These are phyloP conservation scores for Mucor circinelloides DNA, from an alignment of 371 early-diverging fungal genomes.

Conservation along the genomic window DNA sequence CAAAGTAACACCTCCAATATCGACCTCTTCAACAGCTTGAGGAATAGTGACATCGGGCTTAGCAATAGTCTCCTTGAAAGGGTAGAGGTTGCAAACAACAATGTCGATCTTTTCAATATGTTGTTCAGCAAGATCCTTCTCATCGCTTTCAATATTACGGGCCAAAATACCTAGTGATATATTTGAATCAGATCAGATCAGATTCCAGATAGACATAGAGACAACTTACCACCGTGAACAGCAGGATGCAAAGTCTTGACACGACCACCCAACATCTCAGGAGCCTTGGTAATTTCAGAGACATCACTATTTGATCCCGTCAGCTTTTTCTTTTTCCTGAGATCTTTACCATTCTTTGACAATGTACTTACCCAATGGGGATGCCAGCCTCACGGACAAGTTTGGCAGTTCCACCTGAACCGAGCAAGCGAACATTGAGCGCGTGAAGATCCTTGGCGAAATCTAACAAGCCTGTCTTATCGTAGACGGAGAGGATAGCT, in stretches of 20 bases:
- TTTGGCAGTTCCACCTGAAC: constrained; percentile 96
- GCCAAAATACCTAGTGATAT: constrained; percentile 81
- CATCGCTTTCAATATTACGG: constrained; percentile 84
- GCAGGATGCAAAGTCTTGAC: constrained; percentile 99
- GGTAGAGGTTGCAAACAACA: constrained; percentile 97
- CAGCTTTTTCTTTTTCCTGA: neutral
- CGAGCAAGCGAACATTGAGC: constrained; percentile 82
- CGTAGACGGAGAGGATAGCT: constrained; percentile 96
- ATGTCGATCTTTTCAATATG: constrained; percentile 91
- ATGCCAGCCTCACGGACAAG: constrained; percentile 87
- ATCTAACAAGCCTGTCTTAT: constrained; percentile 93
- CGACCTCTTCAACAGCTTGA: constrained; percentile 96
- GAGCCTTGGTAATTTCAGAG: constrained; percentile 95
- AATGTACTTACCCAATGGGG: constrained; percentile 73
- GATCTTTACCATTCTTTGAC: neutral
- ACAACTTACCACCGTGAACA: constrained; percentile 86
- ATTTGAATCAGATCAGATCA: neutral
- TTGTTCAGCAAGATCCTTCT: constrained; percentile 85
- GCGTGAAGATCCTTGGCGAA: constrained; percentile 83
- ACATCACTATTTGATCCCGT: constrained; percentile 73
- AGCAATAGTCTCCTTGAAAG: constrained; percentile 94
- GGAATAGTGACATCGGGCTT: constrained; percentile 87
- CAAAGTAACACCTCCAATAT: constrained; percentile 98
- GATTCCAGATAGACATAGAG: neutral
- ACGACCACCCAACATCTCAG: constrained; percentile 98